A percentile compares a stretch with the other conserved stretches of the same genome.
Evolutionary conservation across 225 moss, liverwort and hornwort species (phyloP).

Genomic region (Rhytidiadelphus loreus): DNA sequence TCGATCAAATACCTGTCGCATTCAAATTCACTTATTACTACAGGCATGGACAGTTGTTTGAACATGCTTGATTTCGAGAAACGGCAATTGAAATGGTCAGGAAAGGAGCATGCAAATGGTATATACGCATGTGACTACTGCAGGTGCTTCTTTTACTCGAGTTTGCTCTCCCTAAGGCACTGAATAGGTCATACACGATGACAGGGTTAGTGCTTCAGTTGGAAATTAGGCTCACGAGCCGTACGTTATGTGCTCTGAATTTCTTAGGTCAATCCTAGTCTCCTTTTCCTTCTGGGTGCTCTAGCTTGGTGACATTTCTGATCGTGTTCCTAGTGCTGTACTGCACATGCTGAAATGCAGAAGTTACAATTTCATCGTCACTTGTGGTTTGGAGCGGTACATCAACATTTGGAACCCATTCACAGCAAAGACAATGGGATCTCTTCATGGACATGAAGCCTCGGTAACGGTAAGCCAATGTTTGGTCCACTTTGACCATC

Average conservation of each 20-base stretch:
- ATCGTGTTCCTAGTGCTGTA: not conserved
- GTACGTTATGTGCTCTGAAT: not conserved
- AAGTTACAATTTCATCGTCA: constrained; percentile 92
- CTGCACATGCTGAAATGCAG: constrained; percentile 9
- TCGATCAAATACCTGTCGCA: constrained; percentile 68
- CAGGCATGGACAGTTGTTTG: constrained; percentile 74
- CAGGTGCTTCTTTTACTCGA: constrained; percentile 34
- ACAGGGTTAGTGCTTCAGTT: not conserved
- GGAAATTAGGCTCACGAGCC: not conserved
- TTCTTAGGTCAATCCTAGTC: not conserved
- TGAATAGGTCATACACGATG: not conserved
- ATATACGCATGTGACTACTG: constrained; percentile 75
- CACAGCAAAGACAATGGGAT: constrained; percentile 77
- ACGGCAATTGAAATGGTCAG: constrained; percentile 66
- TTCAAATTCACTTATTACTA: constrained; percentile 73
- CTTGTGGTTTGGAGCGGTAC: constrained; percentile 89
- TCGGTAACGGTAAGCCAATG: constrained; percentile 43
- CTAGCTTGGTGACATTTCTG: not conserved
- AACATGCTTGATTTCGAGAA: constrained; percentile 90
- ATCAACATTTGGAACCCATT: constrained; percentile 98
- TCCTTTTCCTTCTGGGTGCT: not conserved
- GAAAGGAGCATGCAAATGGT: constrained; percentile 74
- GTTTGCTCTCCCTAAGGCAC: not conserved
- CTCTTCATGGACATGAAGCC: constrained; percentile 86
- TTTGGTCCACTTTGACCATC: not conserved